Base-by-base conservation (phyloP, 2,329 filamentous ascomycete genomes). In the Diaporthe sp. region DNA sequence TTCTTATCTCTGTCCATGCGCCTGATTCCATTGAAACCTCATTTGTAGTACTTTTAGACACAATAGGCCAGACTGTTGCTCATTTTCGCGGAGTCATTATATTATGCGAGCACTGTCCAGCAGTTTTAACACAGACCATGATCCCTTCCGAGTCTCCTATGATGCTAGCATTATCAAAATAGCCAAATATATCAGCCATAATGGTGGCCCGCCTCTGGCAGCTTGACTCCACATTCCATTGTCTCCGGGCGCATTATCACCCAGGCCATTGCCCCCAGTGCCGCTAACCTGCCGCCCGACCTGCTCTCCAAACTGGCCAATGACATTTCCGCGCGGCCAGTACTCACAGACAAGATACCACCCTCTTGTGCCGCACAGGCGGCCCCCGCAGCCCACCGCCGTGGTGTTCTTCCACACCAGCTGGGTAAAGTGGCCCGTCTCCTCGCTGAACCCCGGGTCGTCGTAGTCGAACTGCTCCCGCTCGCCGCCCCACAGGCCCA, bases 261-360 rank as follows among this genome's bases (percentile, higher is more conserved):
- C 46, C 1, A 25, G 8, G 3, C 44, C 70, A 7, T n/a, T 25
- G 28, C 15, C 39, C 13, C 12, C 22, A 15, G 58, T 39, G 37
- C 79, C 80, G 65, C 82, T 81, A 72, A 82, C 78, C 78, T 82
- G 81, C 78, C 79, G 80, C 72, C 80, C 82, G 10, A 90, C 87
- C 82, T 86, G 82, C n/a, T 87, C 83, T 49, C 81, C 83, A 75
- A 89, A 91, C 77, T 85, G 81, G 0, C 88, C 90, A 2, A 87
- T 80, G 0, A 94, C 85, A 79, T 95, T 94, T 0, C 93, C 93
- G 1, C 87, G 82, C 1, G 93, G 92, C 85, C 87, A 92, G 82
- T 94, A 94, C 83, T 94, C 92, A 78, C 93, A 95, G 34, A 91
- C 91, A 0, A 94, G 85, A 82, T 90, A 93, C 90, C 91, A 94